phyloP scores from a whole-genome alignment of 306 rosid genomes.

The Trifolium repens region DNA sequence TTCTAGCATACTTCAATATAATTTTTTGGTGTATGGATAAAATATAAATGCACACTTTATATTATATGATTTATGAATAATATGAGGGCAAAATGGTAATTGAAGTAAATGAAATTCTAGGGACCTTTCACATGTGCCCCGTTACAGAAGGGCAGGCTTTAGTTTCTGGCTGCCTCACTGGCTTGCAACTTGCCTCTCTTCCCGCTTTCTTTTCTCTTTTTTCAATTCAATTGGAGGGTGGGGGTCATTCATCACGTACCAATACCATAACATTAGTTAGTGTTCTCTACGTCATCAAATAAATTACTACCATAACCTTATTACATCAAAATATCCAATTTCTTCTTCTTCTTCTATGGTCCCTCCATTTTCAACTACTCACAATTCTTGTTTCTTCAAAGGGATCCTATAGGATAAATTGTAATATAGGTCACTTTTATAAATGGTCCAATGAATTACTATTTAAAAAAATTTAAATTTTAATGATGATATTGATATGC shows the following conservation, averaged over 20 bases:
- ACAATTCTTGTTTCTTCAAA: not conserved
- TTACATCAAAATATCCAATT: constrained; percentile 27
- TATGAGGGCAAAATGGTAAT: constrained; percentile 50
- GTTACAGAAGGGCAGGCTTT: constrained; percentile 76
- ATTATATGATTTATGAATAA: too few relatives aligned
- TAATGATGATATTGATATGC: too few relatives aligned
- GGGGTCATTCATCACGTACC: constrained; percentile 25
- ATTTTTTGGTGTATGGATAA: too few relatives aligned
- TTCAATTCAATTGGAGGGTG: constrained; percentile 39
- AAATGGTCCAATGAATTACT: too few relatives aligned
- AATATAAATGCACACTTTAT: too few relatives aligned
- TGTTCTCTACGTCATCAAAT: constrained; percentile 31
- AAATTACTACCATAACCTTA: constrained; percentile 49
- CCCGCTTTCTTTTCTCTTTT: constrained; percentile 52
- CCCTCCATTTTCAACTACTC: not conserved
- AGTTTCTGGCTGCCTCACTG: constrained; percentile 49
- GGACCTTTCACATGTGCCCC: constrained; percentile 80
- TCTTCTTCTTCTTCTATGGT: constrained; percentile 1
- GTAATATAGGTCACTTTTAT: too few relatives aligned
- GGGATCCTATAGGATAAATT: not conserved
- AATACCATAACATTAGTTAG: constrained; percentile 28
- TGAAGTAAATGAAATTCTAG: constrained; percentile 45
- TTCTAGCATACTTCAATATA: too few relatives aligned
- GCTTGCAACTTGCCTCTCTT: constrained; percentile 60
- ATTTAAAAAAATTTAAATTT: too few relatives aligned